phyloP scores from a whole-genome alignment of 2,329 filamentous ascomycete genomes.

The Colletotrichum tropicicola region DNA sequence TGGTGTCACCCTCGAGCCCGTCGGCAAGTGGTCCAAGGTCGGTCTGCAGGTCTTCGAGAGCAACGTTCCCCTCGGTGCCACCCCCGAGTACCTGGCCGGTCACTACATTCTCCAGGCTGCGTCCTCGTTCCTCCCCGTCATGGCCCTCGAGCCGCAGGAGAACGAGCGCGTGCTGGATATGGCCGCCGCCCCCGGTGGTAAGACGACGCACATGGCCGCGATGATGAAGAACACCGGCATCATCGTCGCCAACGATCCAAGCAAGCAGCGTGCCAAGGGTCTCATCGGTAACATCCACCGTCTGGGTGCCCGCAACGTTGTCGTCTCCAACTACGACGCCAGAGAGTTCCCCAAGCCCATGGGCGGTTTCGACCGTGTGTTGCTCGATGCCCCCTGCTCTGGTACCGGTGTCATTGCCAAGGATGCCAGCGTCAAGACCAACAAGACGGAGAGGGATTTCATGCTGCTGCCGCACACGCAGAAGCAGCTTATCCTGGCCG shows the following conservation, averaged over 20 bases:
- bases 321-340: constrained; percentile 96
- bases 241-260: constrained; percentile 96
- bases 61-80: constrained; percentile 85
- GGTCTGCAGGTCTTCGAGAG: constrained; percentile 96
- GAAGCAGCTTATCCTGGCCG: constrained; percentile 90
- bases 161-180: constrained; percentile 86
- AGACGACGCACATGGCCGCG: constrained; percentile 95
- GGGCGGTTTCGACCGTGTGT: constrained; percentile 92
- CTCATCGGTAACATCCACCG: constrained; percentile 98
- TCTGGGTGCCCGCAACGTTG: constrained; percentile 84
- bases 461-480: constrained; percentile 90
- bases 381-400: constrained; percentile 78
- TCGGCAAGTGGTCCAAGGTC: constrained; percentile 99
- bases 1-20: constrained; percentile 93
- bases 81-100: constrained; percentile 95
- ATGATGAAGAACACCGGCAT: constrained; percentile 97
- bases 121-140: constrained; percentile 95
- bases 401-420: constrained; percentile 96
- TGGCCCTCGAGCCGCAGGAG: constrained; percentile 95
- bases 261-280: constrained; percentile 93
- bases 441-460: constrained; percentile 97
- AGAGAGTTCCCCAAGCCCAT: constrained; percentile 94
- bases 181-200: constrained; percentile 95
- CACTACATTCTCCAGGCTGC: constrained; percentile 99
- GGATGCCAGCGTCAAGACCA: constrained; percentile 96